Base-by-base conservation (phyloP, 208 protist species). In the Kentomonas sorsogonicus region DNA sequence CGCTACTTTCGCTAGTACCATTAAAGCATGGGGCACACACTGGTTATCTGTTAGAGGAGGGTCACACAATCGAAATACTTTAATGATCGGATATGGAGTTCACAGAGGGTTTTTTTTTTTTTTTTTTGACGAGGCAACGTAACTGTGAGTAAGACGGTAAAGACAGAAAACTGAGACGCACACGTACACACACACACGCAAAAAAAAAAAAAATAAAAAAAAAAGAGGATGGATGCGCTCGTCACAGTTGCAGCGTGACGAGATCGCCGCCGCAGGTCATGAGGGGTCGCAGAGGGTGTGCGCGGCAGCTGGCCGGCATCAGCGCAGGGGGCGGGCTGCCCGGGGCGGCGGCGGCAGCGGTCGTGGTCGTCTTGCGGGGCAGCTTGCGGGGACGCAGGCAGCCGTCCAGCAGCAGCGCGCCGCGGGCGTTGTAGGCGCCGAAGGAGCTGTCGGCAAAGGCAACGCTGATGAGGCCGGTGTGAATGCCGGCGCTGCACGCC, bases 401-500 rank as follows among this genome's bases (percentile, higher is more conserved):
- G 33, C 62, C 60, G 20, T 84, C 73, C 31, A 79, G 71, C 25
- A 94, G 60, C 30, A 81, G 66, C 4, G 71, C 59, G 9, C 79
- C 82, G 25, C 79, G 76, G 22, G 69, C 69, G 66, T 90, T 90
- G 60, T 83, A 79, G 13, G 78, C 83, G 20, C 63, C 78, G 69
- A 89, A 94, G 22, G 64, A 89, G 68, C 74, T 75, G 57, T 92
- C 83, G 33, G 66, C 74, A 51, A 94, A 89, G 39, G 70, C 64
- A 18, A 88, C 51, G 0, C 81, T 79, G 15, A 91, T 63, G 10
- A 94, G 66, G 7, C 84, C 88, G 0, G 88, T 94, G 65, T 91
- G 76, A 16, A 78, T 53, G 53, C 88, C 80, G 5, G 81, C 73
- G 22, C 58, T 70, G 76, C 83, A 91, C 31, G 65, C 60, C 0